Evolutionary conservation across 495 filamentous ascomycete genomes (phyloP).

Genomic region (Penicillium silybi): DNA sequence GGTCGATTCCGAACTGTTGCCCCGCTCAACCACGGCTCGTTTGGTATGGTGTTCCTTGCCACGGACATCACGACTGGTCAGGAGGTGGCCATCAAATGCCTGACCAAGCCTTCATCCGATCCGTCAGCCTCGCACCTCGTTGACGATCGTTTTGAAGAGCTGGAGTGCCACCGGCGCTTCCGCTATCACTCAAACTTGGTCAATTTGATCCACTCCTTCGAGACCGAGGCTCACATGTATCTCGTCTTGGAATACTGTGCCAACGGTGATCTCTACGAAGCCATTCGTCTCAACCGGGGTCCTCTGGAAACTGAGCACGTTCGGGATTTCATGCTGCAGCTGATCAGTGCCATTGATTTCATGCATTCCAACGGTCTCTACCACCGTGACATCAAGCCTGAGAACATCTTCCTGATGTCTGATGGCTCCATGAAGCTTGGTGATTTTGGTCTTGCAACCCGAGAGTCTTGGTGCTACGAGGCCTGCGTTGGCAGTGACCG

Average conservation of each 20-base stretch:
- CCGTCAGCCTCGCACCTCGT: constrained; percentile 53
- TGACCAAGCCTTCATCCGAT: constrained; percentile 68
- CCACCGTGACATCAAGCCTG: constrained; percentile 98
- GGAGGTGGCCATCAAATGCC: constrained; percentile 88
- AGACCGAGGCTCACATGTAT: constrained; percentile 84
- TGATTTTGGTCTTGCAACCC: constrained; percentile 90
- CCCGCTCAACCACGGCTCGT: constrained; percentile 96
- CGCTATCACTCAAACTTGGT: constrained; percentile 86
- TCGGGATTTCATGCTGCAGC: constrained; percentile 91
- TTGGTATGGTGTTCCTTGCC: constrained; percentile 95
- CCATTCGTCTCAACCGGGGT: constrained; percentile 81
- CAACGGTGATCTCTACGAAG: constrained; percentile 97
- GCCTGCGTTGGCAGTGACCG: constrained; percentile 92
- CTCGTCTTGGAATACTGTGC: constrained; percentile 93
- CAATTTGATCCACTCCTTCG: constrained; percentile 86
- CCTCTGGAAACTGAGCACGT: constrained; percentile 95
- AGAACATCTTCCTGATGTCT: constrained; percentile 94
- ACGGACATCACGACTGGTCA: constrained; percentile 69
- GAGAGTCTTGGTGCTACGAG: constrained; percentile 82
- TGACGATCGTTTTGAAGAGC: constrained; percentile 85
- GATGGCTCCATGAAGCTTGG: constrained; percentile 90
- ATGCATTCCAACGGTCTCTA: constrained; percentile 89
- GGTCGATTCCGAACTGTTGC: constrained; percentile 87
- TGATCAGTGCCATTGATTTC: constrained; percentile 83
- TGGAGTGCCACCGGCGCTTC: constrained; percentile 73